Evolutionary conservation across 2,329 filamentous ascomycete genomes (phyloP).

Genomic region (Hymenoscyphus fraxineus): DNA sequence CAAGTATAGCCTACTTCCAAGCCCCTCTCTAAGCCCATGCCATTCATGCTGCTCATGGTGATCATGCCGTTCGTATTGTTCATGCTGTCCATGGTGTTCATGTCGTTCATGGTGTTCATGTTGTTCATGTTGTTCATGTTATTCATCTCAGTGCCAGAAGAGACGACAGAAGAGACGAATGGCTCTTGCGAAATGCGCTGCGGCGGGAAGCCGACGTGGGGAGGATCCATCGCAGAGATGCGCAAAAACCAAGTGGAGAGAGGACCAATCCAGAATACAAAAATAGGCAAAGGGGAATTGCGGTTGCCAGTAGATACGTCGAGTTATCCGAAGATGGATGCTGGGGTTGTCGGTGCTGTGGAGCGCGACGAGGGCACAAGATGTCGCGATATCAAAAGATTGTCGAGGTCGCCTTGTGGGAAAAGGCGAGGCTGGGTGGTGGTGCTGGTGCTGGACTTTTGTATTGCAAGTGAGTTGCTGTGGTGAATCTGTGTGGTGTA

Average conservation of each 20-base stretch:
- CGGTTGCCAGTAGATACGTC: background rate
- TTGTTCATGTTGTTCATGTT: background rate
- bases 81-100: no score
- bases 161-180: background rate
- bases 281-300: background rate
- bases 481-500: background rate
- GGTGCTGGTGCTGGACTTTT: background rate
- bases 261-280: background rate
- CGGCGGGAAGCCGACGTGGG: background rate
- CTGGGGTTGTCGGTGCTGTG: background rate
- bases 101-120: background rate
- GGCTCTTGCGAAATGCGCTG: background rate
- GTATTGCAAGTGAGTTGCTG: background rate
- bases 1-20: constrained; percentile 1
- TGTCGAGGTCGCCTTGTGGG: no score
- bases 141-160: background rate
- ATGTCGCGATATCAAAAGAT: no score
- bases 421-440: no score
- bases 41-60: background rate
- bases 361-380: background rate
- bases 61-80: no score
- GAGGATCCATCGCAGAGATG: background rate
- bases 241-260: background rate
- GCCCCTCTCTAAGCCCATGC: background rate
- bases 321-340: background rate